Conservation (phyloP, 2,329 filamentous ascomycete genomes). For the Septoria petroselini region DNA sequence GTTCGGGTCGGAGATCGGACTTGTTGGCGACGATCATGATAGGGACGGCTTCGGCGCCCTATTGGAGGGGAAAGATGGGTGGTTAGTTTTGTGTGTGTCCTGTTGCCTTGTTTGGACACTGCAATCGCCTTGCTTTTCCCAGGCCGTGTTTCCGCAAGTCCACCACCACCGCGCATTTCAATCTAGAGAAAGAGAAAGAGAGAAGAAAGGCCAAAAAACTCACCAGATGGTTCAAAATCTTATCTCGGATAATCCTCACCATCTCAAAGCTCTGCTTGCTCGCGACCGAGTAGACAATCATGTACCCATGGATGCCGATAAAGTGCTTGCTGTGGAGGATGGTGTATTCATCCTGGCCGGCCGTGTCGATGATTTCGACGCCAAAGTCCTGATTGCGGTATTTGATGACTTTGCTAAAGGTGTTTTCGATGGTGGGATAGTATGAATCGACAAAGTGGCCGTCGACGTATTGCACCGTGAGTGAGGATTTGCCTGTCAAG, state of each 20-base stretch:
- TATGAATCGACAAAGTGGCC: constrained; percentile 98
- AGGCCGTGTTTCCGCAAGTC: no score
- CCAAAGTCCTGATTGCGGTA: constrained; percentile 90
- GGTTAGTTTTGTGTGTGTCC: no score
- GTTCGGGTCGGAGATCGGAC: constrained; percentile 85
- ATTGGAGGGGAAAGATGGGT: constrained; percentile 1
- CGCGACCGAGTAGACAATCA: constrained; percentile 97
- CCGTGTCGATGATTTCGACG: constrained; percentile 97
- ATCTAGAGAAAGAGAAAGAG: no score
- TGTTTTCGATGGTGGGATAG: constrained; percentile 98
- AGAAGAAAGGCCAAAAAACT: constrained; percentile 36
- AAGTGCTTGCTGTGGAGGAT: constrained; percentile 98
- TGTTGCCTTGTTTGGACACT: no score
- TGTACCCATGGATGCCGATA: constrained; percentile 97
- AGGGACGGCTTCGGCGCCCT: constrained; percentile 90
- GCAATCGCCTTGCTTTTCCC: no score
- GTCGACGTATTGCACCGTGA: constrained; percentile 95
- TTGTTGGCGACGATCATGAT: constrained; percentile 97
- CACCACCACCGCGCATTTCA: no score
- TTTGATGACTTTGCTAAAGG: constrained; percentile 92
- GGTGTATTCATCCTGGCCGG: constrained; percentile 95
- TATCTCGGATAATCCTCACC: constrained; percentile 92
- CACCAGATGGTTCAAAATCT: constrained; percentile 94
- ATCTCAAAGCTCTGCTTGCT: constrained; percentile 95
- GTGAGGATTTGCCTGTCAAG: constrained; percentile 81